Conservation (phyloP, 306 rosid genomes). For the Morella rubra region DNA sequence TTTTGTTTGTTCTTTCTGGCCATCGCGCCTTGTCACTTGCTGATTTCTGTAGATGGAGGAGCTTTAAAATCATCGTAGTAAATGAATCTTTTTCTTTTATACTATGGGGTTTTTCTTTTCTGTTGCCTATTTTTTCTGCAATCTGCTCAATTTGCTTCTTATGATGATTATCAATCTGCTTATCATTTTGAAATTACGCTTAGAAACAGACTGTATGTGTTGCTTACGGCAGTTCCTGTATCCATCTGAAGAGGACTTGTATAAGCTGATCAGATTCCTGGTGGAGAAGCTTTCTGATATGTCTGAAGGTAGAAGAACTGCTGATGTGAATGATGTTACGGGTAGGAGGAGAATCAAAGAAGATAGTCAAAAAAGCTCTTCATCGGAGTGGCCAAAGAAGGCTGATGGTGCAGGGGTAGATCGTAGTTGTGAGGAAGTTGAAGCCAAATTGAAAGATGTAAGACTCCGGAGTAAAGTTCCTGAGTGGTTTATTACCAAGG, state of each 20-base stretch:
- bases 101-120: neutral
- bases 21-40: neutral
- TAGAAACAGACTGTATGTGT: conserved; percentile 49
- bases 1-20: neutral
- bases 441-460: conserved; percentile 36
- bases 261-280: conserved; percentile 51
- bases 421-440: conserved; percentile 25
- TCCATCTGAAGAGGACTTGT: conserved; percentile 65
- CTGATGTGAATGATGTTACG: conserved; percentile 8
- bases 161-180: conserved; percentile 27
- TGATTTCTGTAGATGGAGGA: neutral
- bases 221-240: conserved; percentile 68
- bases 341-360: conserved; percentile 28
- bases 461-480: conserved; percentile 36
- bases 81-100: conserved; percentile 3
- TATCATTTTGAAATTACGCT: conserved; percentile 44
- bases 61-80: conserved; percentile 13
- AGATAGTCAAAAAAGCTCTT: conserved; percentile 24
- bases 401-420: conserved; percentile 23
- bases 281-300: conserved; percentile 58
- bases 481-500: conserved; percentile 21
- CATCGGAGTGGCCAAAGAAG: conserved; percentile 26
- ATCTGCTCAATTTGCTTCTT: conserved; percentile 18
- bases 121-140: conserved; percentile 8
- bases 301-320: conserved; percentile 34